phyloP scores from a whole-genome alignment of 257 asterid species.

The Forsythia viridissima region DNA sequence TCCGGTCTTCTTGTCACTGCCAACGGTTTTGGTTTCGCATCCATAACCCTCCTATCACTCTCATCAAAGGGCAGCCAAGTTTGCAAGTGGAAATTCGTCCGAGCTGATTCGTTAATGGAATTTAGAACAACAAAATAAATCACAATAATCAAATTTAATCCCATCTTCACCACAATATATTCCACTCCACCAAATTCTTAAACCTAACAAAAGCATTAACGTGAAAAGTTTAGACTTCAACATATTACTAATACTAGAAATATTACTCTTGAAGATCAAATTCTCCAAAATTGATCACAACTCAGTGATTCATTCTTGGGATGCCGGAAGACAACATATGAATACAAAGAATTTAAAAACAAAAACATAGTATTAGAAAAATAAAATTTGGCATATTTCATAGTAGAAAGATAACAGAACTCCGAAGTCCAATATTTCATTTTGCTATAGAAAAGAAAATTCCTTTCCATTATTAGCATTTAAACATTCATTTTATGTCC shows the following conservation, averaged over 20 bases:
- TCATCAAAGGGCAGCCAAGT: conserved; percentile 23
- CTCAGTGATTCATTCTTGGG: not conserved
- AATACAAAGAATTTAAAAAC: not conserved
- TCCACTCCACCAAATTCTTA: not conserved
- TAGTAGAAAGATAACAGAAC: not conserved
- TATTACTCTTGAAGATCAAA: not conserved
- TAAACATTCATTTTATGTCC: not conserved
- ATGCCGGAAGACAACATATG: not conserved
- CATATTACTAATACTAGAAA: not conserved
- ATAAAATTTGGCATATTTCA: not conserved
- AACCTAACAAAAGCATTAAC: not conserved
- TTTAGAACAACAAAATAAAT: conserved; percentile 6
- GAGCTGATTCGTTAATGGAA: conserved; percentile 28
- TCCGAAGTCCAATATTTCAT: not conserved
- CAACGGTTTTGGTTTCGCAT: conserved; percentile 33
- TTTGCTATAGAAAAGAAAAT: not conserved
- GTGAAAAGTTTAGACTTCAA: not conserved
- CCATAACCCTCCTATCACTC: conserved; percentile 37
- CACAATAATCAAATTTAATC: not conserved
- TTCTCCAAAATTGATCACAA: not conserved
- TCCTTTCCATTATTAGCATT: not conserved
- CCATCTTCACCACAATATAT: not conserved
- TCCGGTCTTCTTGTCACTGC: conserved; percentile 89
- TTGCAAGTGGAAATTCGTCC: conserved; percentile 26
- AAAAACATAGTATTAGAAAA: not conserved